A percentile compares a stretch with the other conserved stretches of the same genome.
phyloP scores from a whole-genome alignment of 148 eudicot genomes.

The Suaeda aralocaspica region DNA sequence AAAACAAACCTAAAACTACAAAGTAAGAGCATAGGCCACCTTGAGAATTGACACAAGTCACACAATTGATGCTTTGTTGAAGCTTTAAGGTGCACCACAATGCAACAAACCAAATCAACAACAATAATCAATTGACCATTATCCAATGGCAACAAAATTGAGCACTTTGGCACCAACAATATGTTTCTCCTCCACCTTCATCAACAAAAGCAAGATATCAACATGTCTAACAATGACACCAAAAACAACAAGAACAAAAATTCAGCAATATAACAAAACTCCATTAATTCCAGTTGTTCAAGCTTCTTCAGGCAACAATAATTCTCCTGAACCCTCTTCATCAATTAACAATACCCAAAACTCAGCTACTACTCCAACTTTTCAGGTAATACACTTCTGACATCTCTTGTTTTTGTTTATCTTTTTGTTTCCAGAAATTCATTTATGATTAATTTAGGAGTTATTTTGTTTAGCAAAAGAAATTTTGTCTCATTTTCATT shows the following conservation, averaged over 20 bases:
- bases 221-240: not conserved
- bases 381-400: slow-evolving; percentile 7
- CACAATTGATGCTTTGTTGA: no score
- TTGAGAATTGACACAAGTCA: no score
- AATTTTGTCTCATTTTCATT: no score
- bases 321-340: slow-evolving; percentile 19
- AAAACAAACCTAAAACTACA: no score
- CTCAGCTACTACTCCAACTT: slow-evolving; percentile 11
- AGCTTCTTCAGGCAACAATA: slow-evolving; percentile 23
- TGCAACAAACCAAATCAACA: not conserved
- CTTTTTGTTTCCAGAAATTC: not conserved
- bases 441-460: not conserved
- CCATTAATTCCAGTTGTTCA: slow-evolving; percentile 1
- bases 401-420: not conserved
- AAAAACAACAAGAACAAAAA: not conserved
- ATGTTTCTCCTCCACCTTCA: slow-evolving; percentile 1
- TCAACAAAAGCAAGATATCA: not conserved
- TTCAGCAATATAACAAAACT: not conserved
- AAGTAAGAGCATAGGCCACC: no score
- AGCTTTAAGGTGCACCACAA: no score
- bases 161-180: slow-evolving; percentile 7
- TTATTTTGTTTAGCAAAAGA: no score
- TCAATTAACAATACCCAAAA: not conserved
- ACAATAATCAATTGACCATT: not conserved
- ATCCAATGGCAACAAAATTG: slow-evolving; percentile 20